These are phyloP conservation scores for Hanseniaspora singularis DNA, from an alignment of 805 yeast species.

Conservation along the genomic window DNA sequence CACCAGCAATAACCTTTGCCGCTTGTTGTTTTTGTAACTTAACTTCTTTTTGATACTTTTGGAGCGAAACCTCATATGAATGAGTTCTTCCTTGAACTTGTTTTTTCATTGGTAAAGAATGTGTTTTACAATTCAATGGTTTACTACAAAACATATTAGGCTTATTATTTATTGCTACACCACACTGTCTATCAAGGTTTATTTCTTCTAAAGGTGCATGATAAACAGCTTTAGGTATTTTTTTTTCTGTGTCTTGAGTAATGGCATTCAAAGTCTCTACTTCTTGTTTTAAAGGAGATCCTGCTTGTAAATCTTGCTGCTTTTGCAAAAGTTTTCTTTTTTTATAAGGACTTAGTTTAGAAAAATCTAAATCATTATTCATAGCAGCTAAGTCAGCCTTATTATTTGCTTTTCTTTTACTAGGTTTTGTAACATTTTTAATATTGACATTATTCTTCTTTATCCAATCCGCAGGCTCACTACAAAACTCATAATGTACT, in stretches of 20 bases:
- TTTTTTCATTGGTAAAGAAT: slow-evolving; percentile 96
- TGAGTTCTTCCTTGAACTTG: slow-evolving; percentile 89
- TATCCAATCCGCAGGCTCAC: slow-evolving; percentile 2
- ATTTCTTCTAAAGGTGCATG: slow-evolving; percentile 68
- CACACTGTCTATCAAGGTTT: slow-evolving; percentile 89
- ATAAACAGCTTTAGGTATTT: slow-evolving; percentile 34
- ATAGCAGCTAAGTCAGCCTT: background rate
- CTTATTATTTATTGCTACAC: slow-evolving; percentile 88
- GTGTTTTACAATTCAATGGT: slow-evolving; percentile 91
- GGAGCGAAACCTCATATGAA: slow-evolving; percentile 76
- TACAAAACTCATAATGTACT: slow-evolving; percentile 24
- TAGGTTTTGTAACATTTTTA: background rate
- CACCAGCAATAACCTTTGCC: slow-evolving; percentile 33
- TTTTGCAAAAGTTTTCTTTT: slow-evolving; percentile 19
- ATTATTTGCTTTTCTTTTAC: slow-evolving; percentile 6
- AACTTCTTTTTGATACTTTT: slow-evolving; percentile 82
- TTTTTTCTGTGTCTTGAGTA: slow-evolving; percentile 18
- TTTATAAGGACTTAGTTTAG: slow-evolving; percentile 13
- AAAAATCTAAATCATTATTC: slow-evolving; percentile 2
- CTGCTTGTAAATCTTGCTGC: slow-evolving; percentile 18
- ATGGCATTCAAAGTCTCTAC: slow-evolving; percentile 17
- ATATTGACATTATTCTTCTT: slow-evolving; percentile 20
- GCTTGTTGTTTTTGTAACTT: slow-evolving; percentile 48
- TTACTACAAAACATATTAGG: slow-evolving; percentile 75
- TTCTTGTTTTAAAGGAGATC: slow-evolving; percentile 19